phyloP scores from a whole-genome alignment of 345 rosid genomes.

The Salix exigua region DNA sequence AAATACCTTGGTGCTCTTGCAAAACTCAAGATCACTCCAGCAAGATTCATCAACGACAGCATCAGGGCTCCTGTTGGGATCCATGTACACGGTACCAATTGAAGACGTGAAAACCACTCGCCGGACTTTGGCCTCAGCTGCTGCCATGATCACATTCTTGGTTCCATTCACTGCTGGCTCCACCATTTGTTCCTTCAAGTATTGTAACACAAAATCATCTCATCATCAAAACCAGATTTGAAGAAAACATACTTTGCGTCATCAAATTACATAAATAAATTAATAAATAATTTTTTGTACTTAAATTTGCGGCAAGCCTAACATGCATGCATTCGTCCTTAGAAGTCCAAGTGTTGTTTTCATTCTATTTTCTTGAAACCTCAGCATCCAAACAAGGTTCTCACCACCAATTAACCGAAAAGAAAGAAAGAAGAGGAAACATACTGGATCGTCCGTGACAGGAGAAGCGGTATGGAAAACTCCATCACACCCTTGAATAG shows the following conservation, averaged over 20 bases:
- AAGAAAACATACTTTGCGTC: no score
- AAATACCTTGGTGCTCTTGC: conserved; percentile 84
- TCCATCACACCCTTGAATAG: conserved; percentile 83
- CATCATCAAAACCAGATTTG: background rate
- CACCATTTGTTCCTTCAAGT: conserved; percentile 84
- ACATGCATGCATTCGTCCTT: no score
- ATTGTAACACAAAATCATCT: background rate
- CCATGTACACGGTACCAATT: conserved; percentile 89
- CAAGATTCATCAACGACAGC: conserved; percentile 79
- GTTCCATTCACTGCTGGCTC: conserved; percentile 95
- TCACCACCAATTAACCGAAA: background rate
- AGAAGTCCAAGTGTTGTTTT: no score
- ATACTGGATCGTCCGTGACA: conserved; percentile 91
- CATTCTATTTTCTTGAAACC: conserved; percentile 5
- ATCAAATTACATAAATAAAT: no score
- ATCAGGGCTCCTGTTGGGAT: conserved; percentile 74
- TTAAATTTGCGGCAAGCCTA: no score
- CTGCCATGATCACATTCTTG: conserved; percentile 72
- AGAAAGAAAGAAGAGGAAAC: conserved; percentile 7
- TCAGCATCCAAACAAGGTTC: conserved; percentile 18
- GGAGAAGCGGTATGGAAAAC: conserved; percentile 97
- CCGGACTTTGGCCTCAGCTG: conserved; percentile 73
- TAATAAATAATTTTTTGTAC: no score
- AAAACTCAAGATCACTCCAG: conserved; percentile 95
- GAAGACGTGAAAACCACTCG: conserved; percentile 96